These are phyloP conservation scores for Rutidosis leptorrhynchoides DNA, from an alignment of 129 eudicot species.

Conservation along the genomic window DNA sequence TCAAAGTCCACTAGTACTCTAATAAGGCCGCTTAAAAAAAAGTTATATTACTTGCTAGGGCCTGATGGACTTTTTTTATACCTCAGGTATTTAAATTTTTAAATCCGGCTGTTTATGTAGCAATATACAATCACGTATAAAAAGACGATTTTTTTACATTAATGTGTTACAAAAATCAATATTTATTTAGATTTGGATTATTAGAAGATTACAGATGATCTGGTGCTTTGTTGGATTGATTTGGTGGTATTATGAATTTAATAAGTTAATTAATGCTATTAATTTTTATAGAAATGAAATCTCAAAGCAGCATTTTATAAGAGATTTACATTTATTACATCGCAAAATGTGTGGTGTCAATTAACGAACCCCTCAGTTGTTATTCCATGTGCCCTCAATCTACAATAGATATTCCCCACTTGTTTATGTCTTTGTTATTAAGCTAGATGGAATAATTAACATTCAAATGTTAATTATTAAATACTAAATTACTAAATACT, in stretches of 20 bases:
- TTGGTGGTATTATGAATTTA: conserved; percentile 19
- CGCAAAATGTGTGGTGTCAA: conserved; percentile 41
- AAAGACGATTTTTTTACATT: too few species aligned
- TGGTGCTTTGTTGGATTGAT: conserved; percentile 30
- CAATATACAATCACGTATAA: too few species aligned
- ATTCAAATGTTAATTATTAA: neutral
- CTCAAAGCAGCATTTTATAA: conserved; percentile 28
- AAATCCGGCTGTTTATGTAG: too few species aligned
- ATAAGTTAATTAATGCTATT: conserved; percentile 7
- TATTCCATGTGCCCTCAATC: conserved; percentile 72
- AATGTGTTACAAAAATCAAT: too few species aligned
- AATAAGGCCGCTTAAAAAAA: too few species aligned
- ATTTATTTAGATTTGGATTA: too few species aligned
- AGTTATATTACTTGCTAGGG: too few species aligned
- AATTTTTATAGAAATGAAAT: conserved; percentile 15
- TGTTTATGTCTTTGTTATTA: conserved; percentile 17
- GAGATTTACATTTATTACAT: conserved; percentile 36
- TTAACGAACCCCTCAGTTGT: conserved; percentile 23
- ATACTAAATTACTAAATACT: too few species aligned
- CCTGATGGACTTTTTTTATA: too few species aligned
- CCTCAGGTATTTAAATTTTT: too few species aligned
- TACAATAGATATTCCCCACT: conserved; percentile 59
- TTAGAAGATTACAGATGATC: conserved; percentile 24
- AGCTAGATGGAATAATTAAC: neutral
- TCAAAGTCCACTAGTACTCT: too few species aligned